phyloP scores from a whole-genome alignment of 2,329 filamentous ascomycete species.

The Cryphonectria parasitica region DNA sequence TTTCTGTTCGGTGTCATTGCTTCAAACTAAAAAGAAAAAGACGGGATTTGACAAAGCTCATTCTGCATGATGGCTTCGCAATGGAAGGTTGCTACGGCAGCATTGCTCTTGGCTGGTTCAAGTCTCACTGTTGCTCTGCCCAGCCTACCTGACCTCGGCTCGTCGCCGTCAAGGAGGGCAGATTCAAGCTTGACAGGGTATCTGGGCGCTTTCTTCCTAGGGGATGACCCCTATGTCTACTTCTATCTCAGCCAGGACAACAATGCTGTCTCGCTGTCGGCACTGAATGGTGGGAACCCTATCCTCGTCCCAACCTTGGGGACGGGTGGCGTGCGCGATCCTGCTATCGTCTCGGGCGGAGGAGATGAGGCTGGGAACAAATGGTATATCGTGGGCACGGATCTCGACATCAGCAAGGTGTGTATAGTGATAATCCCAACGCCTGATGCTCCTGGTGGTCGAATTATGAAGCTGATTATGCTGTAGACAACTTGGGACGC shows the following conservation, averaged over 20 bases:
- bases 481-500: slow-evolving; percentile 55
- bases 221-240: slow-evolving; percentile 56
- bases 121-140: slow-evolving; percentile 11
- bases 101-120: slow-evolving; percentile 18
- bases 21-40: not conserved
- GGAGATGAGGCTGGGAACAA: slow-evolving; percentile 52
- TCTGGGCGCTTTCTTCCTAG: slow-evolving; percentile 58
- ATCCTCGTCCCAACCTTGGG: slow-evolving; percentile 54
- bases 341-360: slow-evolving; percentile 51
- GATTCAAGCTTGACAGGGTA: slow-evolving; percentile 52
- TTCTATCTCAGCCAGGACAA: slow-evolving; percentile 59
- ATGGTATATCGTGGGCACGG: slow-evolving; percentile 60
- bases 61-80: slow-evolving; percentile 5
- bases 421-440: not conserved
- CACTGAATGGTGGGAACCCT: slow-evolving; percentile 52
- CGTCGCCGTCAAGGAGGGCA: slow-evolving; percentile 38
- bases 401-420: slow-evolving; percentile 55
- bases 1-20: not conserved
- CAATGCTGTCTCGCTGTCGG: slow-evolving; percentile 50
- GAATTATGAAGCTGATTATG: slow-evolving; percentile 23
- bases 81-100: not conserved
- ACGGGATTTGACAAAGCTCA: not conserved
- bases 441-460: too few species aligned
- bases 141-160: slow-evolving; percentile 29
- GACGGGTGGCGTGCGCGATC: slow-evolving; percentile 57